Percentiles rank a stretch among this genome's conserved stretches.
Evolutionary conservation across 768 basidiomycete species (phyloP).

Genomic region (Austroboletus eburneus): DNA sequence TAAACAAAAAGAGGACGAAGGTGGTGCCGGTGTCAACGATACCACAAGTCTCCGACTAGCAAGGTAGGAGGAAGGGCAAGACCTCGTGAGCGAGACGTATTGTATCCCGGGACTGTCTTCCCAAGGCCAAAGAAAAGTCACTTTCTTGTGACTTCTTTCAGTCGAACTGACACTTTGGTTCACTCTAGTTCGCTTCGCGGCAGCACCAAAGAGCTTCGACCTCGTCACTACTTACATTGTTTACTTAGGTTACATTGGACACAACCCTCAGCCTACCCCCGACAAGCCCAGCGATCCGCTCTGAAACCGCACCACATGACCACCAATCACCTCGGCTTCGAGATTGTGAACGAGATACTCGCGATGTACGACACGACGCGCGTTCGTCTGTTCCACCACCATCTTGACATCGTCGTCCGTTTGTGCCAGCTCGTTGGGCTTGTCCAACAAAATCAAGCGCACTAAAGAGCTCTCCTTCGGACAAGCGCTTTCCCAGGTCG

Average conservation of each 20-base stretch:
- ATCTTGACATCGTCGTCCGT: conserved; percentile 38
- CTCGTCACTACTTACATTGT: too few relatives aligned
- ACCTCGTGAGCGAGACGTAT: too few relatives aligned
- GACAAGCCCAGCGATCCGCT: conserved; percentile 53
- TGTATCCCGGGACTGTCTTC: too few relatives aligned
- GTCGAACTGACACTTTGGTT: too few relatives aligned
- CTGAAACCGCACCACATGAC: conserved; percentile 54
- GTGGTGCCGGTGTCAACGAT: conserved; percentile 34
- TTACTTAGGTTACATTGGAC: too few relatives aligned
- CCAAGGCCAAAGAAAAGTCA: too few relatives aligned
- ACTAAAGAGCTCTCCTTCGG: conserved; percentile 68
- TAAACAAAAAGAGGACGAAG: too few relatives aligned
- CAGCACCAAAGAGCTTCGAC: too few relatives aligned
- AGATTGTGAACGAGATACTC: conserved; percentile 68
- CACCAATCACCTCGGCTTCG: conserved; percentile 59
- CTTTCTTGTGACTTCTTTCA: too few relatives aligned
- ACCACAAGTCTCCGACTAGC: conserved; percentile 28
- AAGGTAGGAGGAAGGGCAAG: too few relatives aligned
- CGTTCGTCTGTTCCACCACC: conserved; percentile 66
- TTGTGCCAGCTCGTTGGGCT: conserved; percentile 42
- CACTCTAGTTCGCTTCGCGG: too few relatives aligned
- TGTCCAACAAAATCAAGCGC: conserved; percentile 79
- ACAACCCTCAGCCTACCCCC: conserved; percentile 2
- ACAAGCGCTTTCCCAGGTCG: conserved; percentile 68
- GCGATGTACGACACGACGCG: conserved; percentile 60